phyloP scores from a whole-genome alignment of 1,139 yeast genomes.

The Saccharomycopsis crataegensis region DNA sequence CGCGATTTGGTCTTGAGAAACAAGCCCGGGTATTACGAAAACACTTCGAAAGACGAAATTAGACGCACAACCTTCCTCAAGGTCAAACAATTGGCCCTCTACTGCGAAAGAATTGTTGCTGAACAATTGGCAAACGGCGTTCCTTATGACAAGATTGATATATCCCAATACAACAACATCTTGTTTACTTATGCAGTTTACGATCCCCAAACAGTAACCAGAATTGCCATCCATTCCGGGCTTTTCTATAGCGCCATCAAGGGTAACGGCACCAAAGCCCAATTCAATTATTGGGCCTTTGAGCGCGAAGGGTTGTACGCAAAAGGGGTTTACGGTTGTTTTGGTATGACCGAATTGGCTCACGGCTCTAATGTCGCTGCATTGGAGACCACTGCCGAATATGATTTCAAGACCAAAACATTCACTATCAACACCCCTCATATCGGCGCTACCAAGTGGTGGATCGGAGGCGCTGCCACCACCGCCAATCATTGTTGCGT shows the following conservation, averaged over 20 bases:
- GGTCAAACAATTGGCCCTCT: constrained; percentile 13
- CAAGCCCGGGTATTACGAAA: constrained; percentile 14
- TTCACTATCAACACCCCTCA: constrained; percentile 81
- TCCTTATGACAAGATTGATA: constrained; percentile 10
- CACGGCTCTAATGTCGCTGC: constrained; percentile 95
- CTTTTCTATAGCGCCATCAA: constrained; percentile 60
- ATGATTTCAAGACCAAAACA: constrained; percentile 55
- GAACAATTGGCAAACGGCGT: constrained; percentile 10
- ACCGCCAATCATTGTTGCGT: constrained; percentile 79
- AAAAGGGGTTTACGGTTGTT: constrained; percentile 77
- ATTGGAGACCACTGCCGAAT: constrained; percentile 85
- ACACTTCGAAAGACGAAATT: constrained; percentile 8
- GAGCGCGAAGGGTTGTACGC: constrained; percentile 62
- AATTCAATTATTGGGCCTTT: constrained; percentile 61
- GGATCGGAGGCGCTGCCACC: constrained; percentile 98
- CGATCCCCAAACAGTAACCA: constrained; percentile 59
- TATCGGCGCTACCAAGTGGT: constrained; percentile 91
- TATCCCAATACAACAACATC: constrained; percentile 30
- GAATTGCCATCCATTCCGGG: constrained; percentile 66
- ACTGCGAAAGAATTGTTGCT: constrained; percentile 5
- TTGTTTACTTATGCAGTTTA: constrained; percentile 35
- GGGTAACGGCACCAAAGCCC: constrained; percentile 64
- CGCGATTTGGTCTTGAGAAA: constrained; percentile 15
- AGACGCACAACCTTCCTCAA: constrained; percentile 16
- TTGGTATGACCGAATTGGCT: constrained; percentile 90